Base-by-base conservation (phyloP, 345 rosid species). In the Eucalyptus decipiens region DNA sequence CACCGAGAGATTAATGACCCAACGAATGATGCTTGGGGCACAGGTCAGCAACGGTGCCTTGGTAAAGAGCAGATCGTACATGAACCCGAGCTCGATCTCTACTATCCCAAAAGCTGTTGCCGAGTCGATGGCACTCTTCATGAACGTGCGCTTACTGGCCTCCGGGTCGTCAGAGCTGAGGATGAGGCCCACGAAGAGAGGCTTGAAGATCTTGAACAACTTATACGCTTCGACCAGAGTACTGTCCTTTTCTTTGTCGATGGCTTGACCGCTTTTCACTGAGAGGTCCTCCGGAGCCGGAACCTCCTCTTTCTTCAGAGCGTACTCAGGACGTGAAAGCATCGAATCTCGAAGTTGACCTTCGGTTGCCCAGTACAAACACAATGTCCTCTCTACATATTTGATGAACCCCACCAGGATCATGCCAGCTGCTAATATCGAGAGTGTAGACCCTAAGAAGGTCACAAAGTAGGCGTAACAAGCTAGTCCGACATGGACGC, bases 321-420 rank as follows among this genome's bases (percentile, higher is more conserved):
- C 7, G 51, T 67, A 85, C 45, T 90, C 89, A 6, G 92, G 90
- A 4, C 60, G 45, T 2, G 88, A 4, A 8, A 93, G 90, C 91
- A 92, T 80, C 26, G 93, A 58, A 5, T 92, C 89, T 76, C 89
- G 86, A 32, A 94, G 89, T 52, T 80, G 89, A n/a, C 89, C 89
- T 28, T 86, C 87, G 87, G 91, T 94, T 34, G 95, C 94, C 32
- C 89, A 87, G 89, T 92, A 88, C 18, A 94, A 93, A 1, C 91
- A 91, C 87, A 91, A 86, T 40, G 89, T 92, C 91, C 96, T 92
- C 90, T 94, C 95, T 0, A 67, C 92, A 58, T 91, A 94, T 87
- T 93, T 95, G 86, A 91, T 88, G 76, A 92, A 80, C 67, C 96
- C 97, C 1, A 86, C 91, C 7, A 88, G 69, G 16, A 95, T 80